phyloP scores from a whole-genome alignment of 2,329 filamentous ascomycete species.

The Ceratocystis huliohia region DNA sequence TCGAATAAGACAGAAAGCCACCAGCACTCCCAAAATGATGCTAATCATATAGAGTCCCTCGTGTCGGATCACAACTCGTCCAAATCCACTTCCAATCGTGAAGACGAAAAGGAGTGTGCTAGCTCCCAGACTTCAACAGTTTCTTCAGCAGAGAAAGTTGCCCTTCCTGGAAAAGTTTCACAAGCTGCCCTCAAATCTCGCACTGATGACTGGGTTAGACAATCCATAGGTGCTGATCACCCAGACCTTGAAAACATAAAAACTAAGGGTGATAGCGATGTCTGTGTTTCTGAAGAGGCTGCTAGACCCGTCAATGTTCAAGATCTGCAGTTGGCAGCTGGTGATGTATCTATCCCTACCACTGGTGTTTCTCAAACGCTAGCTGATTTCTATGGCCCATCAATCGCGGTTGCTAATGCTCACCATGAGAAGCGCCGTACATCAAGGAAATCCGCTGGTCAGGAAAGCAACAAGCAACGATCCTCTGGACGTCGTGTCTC shows the following conservation, averaged over 20 bases:
- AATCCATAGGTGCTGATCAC: constrained; percentile 62
- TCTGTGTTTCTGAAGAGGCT: constrained; percentile 22
- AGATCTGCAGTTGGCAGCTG: constrained; percentile 52
- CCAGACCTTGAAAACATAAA: constrained; percentile 53
- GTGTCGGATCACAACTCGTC: neutral
- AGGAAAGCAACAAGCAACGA: neutral
- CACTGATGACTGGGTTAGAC: constrained; percentile 94
- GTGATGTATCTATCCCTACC: constrained; percentile 28
- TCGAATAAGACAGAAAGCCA: neutral
- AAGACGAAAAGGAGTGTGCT: constrained; percentile 26
- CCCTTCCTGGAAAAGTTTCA: constrained; percentile 58
- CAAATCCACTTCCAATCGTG: neutral
- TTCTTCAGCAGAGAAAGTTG: constrained; percentile 43
- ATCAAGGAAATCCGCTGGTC: neutral
- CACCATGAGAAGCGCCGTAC: neutral
- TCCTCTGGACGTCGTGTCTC: neutral
- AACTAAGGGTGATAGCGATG: constrained; percentile 30
- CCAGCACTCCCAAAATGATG: neutral
- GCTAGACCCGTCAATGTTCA: constrained; percentile 40
- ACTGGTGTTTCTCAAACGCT: constrained; percentile 22
- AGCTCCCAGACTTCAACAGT: constrained; percentile 34
- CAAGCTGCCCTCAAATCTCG: constrained; percentile 70
- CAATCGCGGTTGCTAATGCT: constrained; percentile 2
- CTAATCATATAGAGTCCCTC: neutral
- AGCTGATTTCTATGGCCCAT: constrained; percentile 5